Evolutionary conservation across 179 eudicot genomes (phyloP), one percentile per base, ranked within the genome.

Genomic region (Heliamphora pulchella): DNA sequence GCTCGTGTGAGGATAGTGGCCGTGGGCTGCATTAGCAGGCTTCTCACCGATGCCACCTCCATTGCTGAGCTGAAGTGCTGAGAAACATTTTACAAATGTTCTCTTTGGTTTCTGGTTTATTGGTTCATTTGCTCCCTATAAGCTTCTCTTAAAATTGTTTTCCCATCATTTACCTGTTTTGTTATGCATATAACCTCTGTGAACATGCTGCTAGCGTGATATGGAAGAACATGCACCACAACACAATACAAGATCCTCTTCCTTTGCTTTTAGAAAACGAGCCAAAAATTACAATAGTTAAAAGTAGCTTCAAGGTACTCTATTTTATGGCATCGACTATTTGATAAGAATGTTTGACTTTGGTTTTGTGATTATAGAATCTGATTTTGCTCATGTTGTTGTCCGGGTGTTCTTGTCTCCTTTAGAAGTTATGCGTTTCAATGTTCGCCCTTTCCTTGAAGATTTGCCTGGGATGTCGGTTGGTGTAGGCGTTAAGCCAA

Each of bases 1-100:
- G 85, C 76, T 89, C 90, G 3, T 82, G 86, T 18, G 84, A 84
- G 39, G 84, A 83, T 57, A 75, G 81, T 18, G 31, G 62, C 57
- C 77, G 72, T 74, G 81, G 59, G 64, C 67, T 54, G 48, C 79
- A 82, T 79, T 85, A 46, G 13, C 59, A 55, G 59, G 59, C 13
- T 55, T 55, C 47, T 47, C n/a, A 10, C 76, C 8, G 5, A 20
- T 54, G 77, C 14, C 55, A 72, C 4, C 48, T 10, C 50, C 15
- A 39, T 39, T 10, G 65, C 13, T 74, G 64, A 73, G 61, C 62
- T 73, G 48, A 48, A 5, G 17, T 46, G n/a, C 72, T 50, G 50
- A 63, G 46, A 59, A 43, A 78, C 39, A 20, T n/a, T 74, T 41
- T 54, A 74, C 53, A 17, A 67, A 8, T 53, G 54, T 68, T 41